Conservation (phyloP, 2,329 filamentous ascomycete genomes). For the Phoma sp. region DNA sequence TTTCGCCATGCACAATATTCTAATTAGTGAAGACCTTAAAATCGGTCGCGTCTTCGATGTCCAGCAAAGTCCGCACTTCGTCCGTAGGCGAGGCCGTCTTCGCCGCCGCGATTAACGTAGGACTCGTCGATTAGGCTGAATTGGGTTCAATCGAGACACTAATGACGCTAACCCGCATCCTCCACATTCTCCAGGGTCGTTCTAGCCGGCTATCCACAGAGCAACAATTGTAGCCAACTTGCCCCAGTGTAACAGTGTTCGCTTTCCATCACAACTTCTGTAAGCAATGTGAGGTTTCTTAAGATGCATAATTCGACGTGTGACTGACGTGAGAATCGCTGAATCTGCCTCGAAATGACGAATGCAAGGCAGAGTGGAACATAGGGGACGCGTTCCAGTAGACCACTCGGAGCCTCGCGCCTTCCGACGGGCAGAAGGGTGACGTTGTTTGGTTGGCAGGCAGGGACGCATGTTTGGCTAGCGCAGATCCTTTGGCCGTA, state of each 20-base stretch:
- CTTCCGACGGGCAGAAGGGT: slow-evolving; percentile 17
- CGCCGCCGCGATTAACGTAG: slow-evolving; percentile 8
- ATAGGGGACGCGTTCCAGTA: slow-evolving; percentile 9
- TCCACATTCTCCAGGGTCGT: slow-evolving; percentile 23
- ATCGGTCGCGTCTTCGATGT: slow-evolving; percentile 27
- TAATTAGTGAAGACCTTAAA: slow-evolving; percentile 7
- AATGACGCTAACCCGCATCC: slow-evolving; percentile 16
- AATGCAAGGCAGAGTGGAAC: background rate
- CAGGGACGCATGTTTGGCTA: slow-evolving; percentile 9
- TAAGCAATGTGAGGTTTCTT: background rate
- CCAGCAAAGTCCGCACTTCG: slow-evolving; percentile 22
- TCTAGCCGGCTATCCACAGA: too few species aligned
- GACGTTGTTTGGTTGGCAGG: slow-evolving; percentile 14
- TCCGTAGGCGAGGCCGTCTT: slow-evolving; percentile 14
- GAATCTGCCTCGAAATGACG: slow-evolving; percentile 5
- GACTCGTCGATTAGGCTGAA: slow-evolving; percentile 5
- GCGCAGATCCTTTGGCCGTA: slow-evolving; percentile 11
- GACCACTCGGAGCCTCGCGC: slow-evolving; percentile 5
- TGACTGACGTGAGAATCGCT: background rate
- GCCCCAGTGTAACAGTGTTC: slow-evolving; percentile 9
- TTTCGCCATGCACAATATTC: too few species aligned
- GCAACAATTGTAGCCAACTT: slow-evolving; percentile 20
- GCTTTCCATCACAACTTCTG: background rate
- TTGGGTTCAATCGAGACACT: slow-evolving; percentile 7
- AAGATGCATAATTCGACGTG: background rate